Conservation (phyloP, 2,329 filamentous ascomycete species). For the Nemania serpens region DNA sequence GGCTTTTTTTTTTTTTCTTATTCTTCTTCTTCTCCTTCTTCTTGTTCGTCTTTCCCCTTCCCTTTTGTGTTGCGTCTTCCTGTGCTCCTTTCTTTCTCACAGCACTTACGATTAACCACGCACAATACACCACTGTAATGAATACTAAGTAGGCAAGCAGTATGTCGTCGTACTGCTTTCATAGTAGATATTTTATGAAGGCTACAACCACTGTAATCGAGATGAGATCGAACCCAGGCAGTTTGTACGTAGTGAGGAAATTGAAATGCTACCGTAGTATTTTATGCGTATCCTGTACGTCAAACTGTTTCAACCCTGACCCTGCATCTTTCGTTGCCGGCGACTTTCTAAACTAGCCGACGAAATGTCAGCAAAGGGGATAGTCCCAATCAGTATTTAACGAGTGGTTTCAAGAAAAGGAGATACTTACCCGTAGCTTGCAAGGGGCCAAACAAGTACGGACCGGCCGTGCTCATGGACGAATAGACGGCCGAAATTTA, state of each 20-base stretch:
- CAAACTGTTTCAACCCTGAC: conserved; percentile 18
- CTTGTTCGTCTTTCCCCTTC: too few relatives aligned
- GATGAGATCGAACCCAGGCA: conserved; percentile 1
- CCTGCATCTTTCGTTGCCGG: conserved; percentile 24
- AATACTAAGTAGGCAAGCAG: too few relatives aligned
- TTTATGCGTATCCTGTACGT: conserved; percentile 4
- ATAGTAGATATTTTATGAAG: too few relatives aligned
- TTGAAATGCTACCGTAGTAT: conserved; percentile 23
- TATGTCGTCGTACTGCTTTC: too few relatives aligned
- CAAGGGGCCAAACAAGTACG: conserved; percentile 3
- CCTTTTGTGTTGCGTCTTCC: too few relatives aligned
- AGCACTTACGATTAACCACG: too few relatives aligned
- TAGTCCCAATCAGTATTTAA: conserved; percentile 8
- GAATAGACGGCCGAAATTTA: conserved; percentile 16
- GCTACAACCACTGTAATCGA: too few relatives aligned
- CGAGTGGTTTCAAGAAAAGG: conserved; percentile 3
- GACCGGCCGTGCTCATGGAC: conserved; percentile 7
- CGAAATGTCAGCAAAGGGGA: conserved; percentile 17
- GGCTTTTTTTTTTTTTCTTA: too few relatives aligned
- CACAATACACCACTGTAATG: too few relatives aligned
- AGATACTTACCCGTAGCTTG: neutral
- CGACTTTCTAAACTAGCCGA: conserved; percentile 7
- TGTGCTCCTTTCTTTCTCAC: too few relatives aligned
- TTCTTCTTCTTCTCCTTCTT: too few relatives aligned
- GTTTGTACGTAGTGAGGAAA: conserved; percentile 8